phyloP scores from a whole-genome alignment of 2,329 filamentous ascomycete genomes.

The Endothia cerciana region DNA sequence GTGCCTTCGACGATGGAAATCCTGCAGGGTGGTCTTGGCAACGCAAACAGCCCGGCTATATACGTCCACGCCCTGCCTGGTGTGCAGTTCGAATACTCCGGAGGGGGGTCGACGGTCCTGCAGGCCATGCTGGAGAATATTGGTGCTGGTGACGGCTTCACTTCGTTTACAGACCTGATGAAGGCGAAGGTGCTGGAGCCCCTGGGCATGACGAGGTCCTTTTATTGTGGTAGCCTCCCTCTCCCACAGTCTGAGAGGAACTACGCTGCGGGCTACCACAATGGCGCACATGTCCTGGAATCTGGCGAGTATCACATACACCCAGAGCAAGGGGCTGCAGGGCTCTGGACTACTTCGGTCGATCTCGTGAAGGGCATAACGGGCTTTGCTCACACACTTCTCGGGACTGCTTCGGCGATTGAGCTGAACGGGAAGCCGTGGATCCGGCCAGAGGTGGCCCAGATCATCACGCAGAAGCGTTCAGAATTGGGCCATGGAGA shows the following conservation, averaged over 20 bases:
- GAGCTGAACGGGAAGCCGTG: conserved; percentile 16
- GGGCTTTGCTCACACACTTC: conserved; percentile 19
- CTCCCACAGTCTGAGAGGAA: conserved; percentile 16
- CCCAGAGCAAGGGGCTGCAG: conserved; percentile 25
- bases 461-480: conserved; percentile 17
- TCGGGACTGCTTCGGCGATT: conserved; percentile 12
- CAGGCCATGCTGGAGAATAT: conserved; percentile 26
- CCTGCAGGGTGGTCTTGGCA: conserved; percentile 16
- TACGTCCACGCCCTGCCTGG: conserved; percentile 13
- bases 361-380: conserved; percentile 20
- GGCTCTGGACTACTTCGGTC: conserved; percentile 23
- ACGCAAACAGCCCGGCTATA: conserved; percentile 22
- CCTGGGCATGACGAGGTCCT: conserved; percentile 23
- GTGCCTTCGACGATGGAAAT: conserved; percentile 16
- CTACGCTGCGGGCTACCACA: conserved; percentile 23
- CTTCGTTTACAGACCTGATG: conserved; percentile 20
- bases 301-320: conserved; percentile 19
- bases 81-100: conserved; percentile 20
- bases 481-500: conserved; percentile 6
- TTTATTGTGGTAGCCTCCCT: conserved; percentile 16
- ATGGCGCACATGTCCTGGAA: conserved; percentile 12
- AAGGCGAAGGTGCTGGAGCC: conserved; percentile 20
- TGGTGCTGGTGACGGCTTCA: background rate
- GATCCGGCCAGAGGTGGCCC: conserved; percentile 19
- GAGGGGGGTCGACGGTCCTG: conserved; percentile 22